Conservation (phyloP, 208 protist genomes). For the Porcisia hertigi region DNA sequence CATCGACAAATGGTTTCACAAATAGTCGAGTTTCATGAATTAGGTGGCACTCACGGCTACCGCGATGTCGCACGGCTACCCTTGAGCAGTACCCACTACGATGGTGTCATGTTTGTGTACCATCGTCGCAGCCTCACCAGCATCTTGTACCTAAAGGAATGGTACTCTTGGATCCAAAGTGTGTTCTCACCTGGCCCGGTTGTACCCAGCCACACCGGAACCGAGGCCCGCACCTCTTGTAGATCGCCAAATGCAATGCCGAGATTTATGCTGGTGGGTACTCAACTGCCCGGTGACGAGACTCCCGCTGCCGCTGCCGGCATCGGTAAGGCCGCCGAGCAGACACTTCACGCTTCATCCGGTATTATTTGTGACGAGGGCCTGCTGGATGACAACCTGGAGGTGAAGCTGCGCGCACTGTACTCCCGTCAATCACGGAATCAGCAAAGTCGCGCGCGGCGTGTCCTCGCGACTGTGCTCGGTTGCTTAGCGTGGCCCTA, state of each 20-base stretch:
- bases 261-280: slow-evolving; percentile 46
- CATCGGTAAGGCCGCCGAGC: slow-evolving; percentile 8
- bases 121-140: slow-evolving; percentile 58
- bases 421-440: slow-evolving; percentile 14
- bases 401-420: slow-evolving; percentile 24
- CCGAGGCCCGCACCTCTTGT: background rate
- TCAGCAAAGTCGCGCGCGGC: background rate
- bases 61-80: slow-evolving; percentile 41
- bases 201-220: slow-evolving; percentile 1
- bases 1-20: slow-evolving; percentile 13
- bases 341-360: slow-evolving; percentile 14
- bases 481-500: slow-evolving; percentile 17
- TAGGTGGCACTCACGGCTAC: slow-evolving; percentile 74
- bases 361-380: slow-evolving; percentile 31
- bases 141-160: slow-evolving; percentile 47
- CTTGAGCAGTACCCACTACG: slow-evolving; percentile 51
- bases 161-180: slow-evolving; percentile 49
- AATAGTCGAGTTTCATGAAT: slow-evolving; percentile 74
- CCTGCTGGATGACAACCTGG: slow-evolving; percentile 35
- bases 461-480: background rate
- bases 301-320: slow-evolving; percentile 6
- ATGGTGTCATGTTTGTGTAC: slow-evolving; percentile 84
- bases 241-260: slow-evolving; percentile 17
- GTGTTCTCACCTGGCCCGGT: slow-evolving; percentile 14
- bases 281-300: slow-evolving; percentile 32